Evolutionary conservation across 768 basidiomycete genomes (phyloP), one percentile per base, ranked within the genome.

Genomic region (Gautieria morchelliformis): DNA sequence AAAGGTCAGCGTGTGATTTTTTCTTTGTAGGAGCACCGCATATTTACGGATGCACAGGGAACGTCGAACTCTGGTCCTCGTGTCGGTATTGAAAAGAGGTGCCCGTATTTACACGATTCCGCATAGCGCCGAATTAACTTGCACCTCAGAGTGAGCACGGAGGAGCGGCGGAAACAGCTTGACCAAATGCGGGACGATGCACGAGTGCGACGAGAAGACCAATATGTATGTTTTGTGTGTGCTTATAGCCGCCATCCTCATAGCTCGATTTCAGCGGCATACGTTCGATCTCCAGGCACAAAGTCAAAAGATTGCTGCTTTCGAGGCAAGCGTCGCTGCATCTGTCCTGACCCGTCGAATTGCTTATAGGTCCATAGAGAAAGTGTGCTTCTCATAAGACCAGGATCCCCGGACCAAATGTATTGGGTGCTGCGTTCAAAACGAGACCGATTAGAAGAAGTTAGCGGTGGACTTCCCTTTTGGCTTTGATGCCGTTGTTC

Each of bases 121-220:
- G 11, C n/a, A n/a, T 44, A 22, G 5, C 17, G 2, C 9, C 20
- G 27, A 24, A 22, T 53, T 22, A 24, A 15, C 42, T 44, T 35
- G 8, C n/a, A 27, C 27, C 2, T 45, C 27, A 62, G 61, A 17
- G 61, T 69, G 58, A 75, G 74, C 45, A 80, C 85, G n/a, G 85
- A 87, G 61, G 85, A 87, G 64, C 74, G 84, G 49, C 74, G 79
- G 57, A 83, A 77, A 62, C 84, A 89, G 58, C 63, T 89, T 63
- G 75, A 83, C 63, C 79, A 73, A 64, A 79, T 85, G 82, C 77
- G 84, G 56, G 83, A 88, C 40, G 87, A 87, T 40, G 83, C 82
- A 17, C 75, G 76, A 60, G 76, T 76, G 1, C 57, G 60, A 24
- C 63, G 67, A n/a, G 60, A 53, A 15, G 61, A 62, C 22, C 60